Conservation (phyloP, 2,329 filamentous ascomycete species). For the Aspergillus niger region DNA sequence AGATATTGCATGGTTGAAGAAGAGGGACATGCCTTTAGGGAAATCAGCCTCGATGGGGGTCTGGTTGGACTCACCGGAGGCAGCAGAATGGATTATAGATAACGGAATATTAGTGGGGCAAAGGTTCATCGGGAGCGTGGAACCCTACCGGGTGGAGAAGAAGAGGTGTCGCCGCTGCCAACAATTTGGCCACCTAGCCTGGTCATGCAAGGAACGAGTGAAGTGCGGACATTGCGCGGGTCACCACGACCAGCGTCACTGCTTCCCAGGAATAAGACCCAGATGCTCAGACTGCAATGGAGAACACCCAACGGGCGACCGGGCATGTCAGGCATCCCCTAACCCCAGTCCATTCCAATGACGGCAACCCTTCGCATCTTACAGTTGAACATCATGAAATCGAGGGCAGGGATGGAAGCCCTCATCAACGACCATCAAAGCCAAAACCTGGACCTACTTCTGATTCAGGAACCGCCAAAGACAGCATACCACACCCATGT, state of each 20-base stretch:
- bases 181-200: conserved; percentile 27
- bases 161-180: conserved; percentile 26
- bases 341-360: neutral
- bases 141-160: conserved; percentile 21
- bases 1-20: conserved; percentile 30
- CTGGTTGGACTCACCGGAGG: conserved; percentile 28
- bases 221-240: conserved; percentile 25
- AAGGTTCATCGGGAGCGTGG: conserved; percentile 26
- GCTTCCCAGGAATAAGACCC: conserved; percentile 20
- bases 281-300: conserved; percentile 24
- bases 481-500: conserved; percentile 24
- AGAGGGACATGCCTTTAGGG: conserved; percentile 25
- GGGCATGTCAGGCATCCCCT: conserved; percentile 7
- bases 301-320: conserved; percentile 25
- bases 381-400: conserved; percentile 27
- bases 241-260: conserved; percentile 23
- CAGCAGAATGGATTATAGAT: conserved; percentile 24
- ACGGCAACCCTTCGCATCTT: conserved; percentile 12
- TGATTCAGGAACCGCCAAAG: conserved; percentile 22
- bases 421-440: conserved; percentile 31
- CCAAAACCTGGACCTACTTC: conserved; percentile 27
- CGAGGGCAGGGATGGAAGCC: conserved; percentile 25
- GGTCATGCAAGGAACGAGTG: conserved; percentile 26
- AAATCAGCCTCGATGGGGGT: conserved; percentile 26
- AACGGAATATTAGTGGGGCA: conserved; percentile 24